phyloP scores from a whole-genome alignment of 2,329 filamentous ascomycete species.

The Fusarium sp. region DNA sequence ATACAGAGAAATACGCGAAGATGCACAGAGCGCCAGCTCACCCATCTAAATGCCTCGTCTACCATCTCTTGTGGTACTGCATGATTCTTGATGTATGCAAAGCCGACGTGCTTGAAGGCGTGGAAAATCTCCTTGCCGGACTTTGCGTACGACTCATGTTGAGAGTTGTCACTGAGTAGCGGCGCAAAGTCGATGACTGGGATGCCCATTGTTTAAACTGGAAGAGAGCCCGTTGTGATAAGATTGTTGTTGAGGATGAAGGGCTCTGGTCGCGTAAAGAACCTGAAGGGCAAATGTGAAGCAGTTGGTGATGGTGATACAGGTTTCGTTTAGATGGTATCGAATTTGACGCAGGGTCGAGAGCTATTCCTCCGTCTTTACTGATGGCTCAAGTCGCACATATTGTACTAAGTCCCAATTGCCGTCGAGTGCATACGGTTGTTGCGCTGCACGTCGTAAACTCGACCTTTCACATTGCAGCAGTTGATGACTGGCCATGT shows the following conservation, averaged over 20 bases:
- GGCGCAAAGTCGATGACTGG: constrained; percentile 43
- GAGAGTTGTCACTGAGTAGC: constrained; percentile 20
- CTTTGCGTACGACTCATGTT: constrained; percentile 17
- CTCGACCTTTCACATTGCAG: background rate
- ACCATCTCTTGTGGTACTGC: constrained; percentile 54
- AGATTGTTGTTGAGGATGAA: background rate
- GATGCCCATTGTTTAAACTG: constrained; percentile 22
- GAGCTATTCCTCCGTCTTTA: background rate
- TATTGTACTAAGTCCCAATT: background rate
- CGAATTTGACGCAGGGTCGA: background rate
- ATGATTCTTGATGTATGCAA: constrained; percentile 55
- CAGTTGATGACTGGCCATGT: background rate
- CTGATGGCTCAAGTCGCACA: background rate
- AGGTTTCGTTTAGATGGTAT: background rate
- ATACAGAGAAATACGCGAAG: background rate
- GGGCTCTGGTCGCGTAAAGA: background rate
- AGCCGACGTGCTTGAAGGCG: constrained; percentile 53
- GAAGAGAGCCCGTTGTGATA: background rate
- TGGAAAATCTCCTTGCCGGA: constrained; percentile 42
- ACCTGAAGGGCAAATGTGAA: background rate
- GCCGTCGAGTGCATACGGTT: background rate
- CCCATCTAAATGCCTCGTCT: constrained; percentile 57
- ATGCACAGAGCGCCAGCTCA: constrained; percentile 18
- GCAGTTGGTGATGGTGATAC: background rate
- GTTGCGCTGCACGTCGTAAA: background rate